phyloP scores from a whole-genome alignment of 2,329 filamentous ascomycete genomes.

The Arthrobotrys pseudoclavata region DNA sequence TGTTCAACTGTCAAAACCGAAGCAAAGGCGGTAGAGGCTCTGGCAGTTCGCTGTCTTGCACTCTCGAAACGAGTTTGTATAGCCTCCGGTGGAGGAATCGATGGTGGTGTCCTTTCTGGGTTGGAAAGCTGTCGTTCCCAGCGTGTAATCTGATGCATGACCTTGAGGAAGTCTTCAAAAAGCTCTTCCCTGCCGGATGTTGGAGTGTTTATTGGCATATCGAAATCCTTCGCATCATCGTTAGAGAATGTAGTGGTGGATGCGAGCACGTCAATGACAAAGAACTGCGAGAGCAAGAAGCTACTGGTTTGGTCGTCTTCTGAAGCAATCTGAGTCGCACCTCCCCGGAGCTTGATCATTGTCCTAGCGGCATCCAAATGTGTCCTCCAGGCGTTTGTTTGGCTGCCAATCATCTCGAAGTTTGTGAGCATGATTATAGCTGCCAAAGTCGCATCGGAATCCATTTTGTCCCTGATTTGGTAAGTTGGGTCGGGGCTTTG shows the following conservation, averaged over 20 bases:
- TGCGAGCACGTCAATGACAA: slow-evolving; percentile 51
- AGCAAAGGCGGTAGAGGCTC: slow-evolving; percentile 44
- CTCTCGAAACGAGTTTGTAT: slow-evolving; percentile 57
- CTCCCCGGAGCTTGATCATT: slow-evolving; percentile 50
- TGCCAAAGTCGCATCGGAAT: slow-evolving; percentile 52
- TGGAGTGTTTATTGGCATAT: slow-evolving; percentile 48
- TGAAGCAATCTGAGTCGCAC: slow-evolving; percentile 46
- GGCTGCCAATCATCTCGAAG: slow-evolving; percentile 53
- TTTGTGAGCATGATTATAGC: slow-evolving; percentile 58
- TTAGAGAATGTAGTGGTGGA: slow-evolving; percentile 49
- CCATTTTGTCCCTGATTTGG: slow-evolving; percentile 53
- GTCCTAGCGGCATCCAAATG: slow-evolving; percentile 52
- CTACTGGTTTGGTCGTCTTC: slow-evolving; percentile 45
- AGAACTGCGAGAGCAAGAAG: slow-evolving; percentile 50
- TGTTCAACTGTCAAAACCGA: slow-evolving; percentile 50
- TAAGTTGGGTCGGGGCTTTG: slow-evolving; percentile 53
- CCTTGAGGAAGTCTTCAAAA: slow-evolving; percentile 52
- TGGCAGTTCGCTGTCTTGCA: slow-evolving; percentile 43
- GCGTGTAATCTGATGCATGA: slow-evolving; percentile 57
- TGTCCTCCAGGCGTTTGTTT: slow-evolving; percentile 57
- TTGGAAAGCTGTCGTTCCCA: slow-evolving; percentile 50
- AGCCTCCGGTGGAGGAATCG: slow-evolving; percentile 51
- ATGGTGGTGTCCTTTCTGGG: slow-evolving; percentile 47
- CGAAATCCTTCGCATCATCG: slow-evolving; percentile 53
- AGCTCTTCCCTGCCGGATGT: slow-evolving; percentile 52